These are phyloP conservation scores for Brasilioporus rufonigricans DNA, from an alignment of 768 basidiomycete genomes.

Conservation along the genomic window DNA sequence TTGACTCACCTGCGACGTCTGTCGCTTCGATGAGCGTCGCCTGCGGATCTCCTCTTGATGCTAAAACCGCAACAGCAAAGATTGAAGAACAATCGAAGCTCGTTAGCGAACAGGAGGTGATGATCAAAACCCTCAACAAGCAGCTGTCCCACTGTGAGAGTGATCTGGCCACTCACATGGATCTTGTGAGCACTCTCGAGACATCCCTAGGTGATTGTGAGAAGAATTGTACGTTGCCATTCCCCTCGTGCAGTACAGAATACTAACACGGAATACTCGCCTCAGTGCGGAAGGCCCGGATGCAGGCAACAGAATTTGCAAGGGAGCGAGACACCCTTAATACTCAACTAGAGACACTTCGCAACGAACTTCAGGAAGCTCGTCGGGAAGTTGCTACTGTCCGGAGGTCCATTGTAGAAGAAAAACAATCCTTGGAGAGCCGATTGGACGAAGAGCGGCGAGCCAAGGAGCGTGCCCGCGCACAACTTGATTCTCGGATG, in stretches of 20 bases:
- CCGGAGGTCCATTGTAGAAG: slow-evolving; percentile 78
- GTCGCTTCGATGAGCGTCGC: slow-evolving; percentile 43
- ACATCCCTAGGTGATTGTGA: slow-evolving; percentile 87
- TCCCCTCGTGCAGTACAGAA: background rate
- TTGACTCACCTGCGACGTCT: slow-evolving; percentile 68
- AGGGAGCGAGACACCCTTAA: slow-evolving; percentile 79
- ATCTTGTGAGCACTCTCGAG: slow-evolving; percentile 81
- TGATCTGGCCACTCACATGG: slow-evolving; percentile 89
- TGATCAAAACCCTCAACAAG: slow-evolving; percentile 94
- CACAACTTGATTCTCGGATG: slow-evolving; percentile 85
- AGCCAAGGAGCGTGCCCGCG: slow-evolving; percentile 85
- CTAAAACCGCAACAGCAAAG: slow-evolving; percentile 49
- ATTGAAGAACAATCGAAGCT: slow-evolving; percentile 74
- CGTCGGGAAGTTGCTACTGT: slow-evolving; percentile 78
- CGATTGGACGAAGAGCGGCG: slow-evolving; percentile 83
- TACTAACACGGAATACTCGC: slow-evolving; percentile 9
- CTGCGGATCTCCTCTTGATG: slow-evolving; percentile 41
- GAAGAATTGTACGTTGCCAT: slow-evolving; percentile 73
- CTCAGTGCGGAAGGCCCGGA: slow-evolving; percentile 86
- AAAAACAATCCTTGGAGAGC: slow-evolving; percentile 83
- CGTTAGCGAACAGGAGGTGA: slow-evolving; percentile 80
- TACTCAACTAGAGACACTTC: slow-evolving; percentile 61
- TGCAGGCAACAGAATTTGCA: slow-evolving; percentile 88
- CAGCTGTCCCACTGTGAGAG: slow-evolving; percentile 91
- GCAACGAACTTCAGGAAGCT: slow-evolving; percentile 71